These are phyloP conservation scores for Rubus idaeus DNA, from an alignment of 306 rosid species.

Conservation along the genomic window DNA sequence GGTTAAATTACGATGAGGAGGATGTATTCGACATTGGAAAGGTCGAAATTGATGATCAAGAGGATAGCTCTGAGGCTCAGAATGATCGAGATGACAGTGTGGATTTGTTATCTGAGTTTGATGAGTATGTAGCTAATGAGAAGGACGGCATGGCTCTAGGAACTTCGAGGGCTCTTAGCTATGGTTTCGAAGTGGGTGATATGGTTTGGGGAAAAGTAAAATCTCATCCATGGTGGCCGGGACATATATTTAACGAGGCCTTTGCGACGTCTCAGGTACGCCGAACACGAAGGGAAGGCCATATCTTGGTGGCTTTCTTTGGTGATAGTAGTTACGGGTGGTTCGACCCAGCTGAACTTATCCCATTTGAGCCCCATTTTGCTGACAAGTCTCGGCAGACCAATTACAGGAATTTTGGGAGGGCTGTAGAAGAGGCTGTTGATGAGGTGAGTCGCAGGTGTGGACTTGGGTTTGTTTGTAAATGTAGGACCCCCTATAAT, in stretches of 20 bases:
- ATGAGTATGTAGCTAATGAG: constrained; percentile 75
- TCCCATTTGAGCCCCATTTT: constrained; percentile 67
- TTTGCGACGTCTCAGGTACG: constrained; percentile 77
- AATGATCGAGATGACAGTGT: constrained; percentile 17
- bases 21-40: constrained; percentile 20
- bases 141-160: constrained; percentile 46
- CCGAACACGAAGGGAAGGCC: constrained; percentile 69
- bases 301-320: constrained; percentile 83
- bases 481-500: constrained; percentile 62
- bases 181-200: constrained; percentile 81
- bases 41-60: constrained; percentile 12
- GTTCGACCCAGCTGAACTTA: constrained; percentile 88
- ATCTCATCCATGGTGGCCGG: constrained; percentile 99
- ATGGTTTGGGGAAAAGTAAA: constrained; percentile 99
- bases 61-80: constrained; percentile 13
- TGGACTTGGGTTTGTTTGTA: constrained; percentile 68
- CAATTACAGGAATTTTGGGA: constrained; percentile 54
- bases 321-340: constrained; percentile 98
- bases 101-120: constrained; percentile 64
- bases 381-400: constrained; percentile 79
- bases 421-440: constrained; percentile 92
- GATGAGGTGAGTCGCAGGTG: constrained; percentile 81
- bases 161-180: constrained; percentile 55
- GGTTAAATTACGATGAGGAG: constrained; percentile 10
- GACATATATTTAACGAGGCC: constrained; percentile 75